These are phyloP conservation scores for Termitomyces sp. DNA, from an alignment of 768 basidiomycete species.

Conservation along the genomic window DNA sequence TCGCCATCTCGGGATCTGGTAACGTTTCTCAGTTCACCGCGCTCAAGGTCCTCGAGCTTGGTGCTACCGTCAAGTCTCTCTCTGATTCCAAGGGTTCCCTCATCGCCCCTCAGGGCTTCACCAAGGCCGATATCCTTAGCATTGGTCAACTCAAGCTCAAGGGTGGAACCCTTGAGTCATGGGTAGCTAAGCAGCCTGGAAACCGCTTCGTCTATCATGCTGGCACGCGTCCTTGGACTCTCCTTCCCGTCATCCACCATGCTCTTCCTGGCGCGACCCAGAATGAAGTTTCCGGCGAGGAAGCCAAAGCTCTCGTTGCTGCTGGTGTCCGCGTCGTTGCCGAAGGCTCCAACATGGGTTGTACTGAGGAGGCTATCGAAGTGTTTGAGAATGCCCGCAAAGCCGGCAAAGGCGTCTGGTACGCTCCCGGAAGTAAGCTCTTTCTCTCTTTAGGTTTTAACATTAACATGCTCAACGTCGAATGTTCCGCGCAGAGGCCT, in stretches of 20 bases:
- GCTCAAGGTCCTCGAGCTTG: slow-evolving; percentile 73
- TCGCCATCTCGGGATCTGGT: slow-evolving; percentile 61
- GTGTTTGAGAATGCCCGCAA: slow-evolving; percentile 63
- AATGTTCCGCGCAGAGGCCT: slow-evolving; percentile 30
- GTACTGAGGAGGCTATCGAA: slow-evolving; percentile 66
- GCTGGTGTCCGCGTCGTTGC: slow-evolving; percentile 69
- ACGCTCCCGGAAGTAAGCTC: slow-evolving; percentile 66
- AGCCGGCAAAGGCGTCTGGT: slow-evolving; percentile 52
- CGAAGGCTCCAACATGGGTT: slow-evolving; percentile 78
- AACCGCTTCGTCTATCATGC: slow-evolving; percentile 45
- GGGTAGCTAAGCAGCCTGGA: slow-evolving; percentile 23
- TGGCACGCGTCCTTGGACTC: slow-evolving; percentile 63
- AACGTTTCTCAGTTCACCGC: slow-evolving; percentile 78
- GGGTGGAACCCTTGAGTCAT: slow-evolving; percentile 40
- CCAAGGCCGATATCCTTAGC: slow-evolving; percentile 46
- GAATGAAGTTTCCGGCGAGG: slow-evolving; percentile 64
- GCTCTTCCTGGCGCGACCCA: slow-evolving; percentile 70
- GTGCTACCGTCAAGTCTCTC: slow-evolving; percentile 63
- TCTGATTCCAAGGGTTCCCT: slow-evolving; percentile 73
- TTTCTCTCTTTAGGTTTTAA: neutral
- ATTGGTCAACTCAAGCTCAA: slow-evolving; percentile 52
- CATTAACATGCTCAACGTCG: neutral
- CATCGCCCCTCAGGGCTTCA: slow-evolving; percentile 54
- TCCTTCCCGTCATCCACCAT: slow-evolving; percentile 57
- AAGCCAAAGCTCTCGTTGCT: slow-evolving; percentile 64